A percentile compares a stretch with the other conserved stretches of the same genome.
These are phyloP conservation scores for Metschnikowia anglica DNA, from an alignment of 805 yeast species.

Conservation along the genomic window DNA sequence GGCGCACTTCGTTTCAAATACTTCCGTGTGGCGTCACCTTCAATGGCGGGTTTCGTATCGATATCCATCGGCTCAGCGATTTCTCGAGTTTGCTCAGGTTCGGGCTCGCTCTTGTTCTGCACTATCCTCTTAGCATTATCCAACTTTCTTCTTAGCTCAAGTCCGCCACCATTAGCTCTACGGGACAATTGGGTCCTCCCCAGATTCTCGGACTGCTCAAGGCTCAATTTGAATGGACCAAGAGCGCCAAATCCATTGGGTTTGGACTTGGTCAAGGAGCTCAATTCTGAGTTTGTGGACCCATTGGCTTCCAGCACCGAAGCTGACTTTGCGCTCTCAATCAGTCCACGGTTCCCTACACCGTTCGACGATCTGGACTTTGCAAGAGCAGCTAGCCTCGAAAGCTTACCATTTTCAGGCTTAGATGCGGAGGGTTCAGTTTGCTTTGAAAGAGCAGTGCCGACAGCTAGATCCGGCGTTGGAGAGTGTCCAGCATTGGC, in stretches of 20 bases:
- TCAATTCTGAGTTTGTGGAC: constrained; percentile 5
- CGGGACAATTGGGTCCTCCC: constrained; percentile 5
- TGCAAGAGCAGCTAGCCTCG: constrained; percentile 6
- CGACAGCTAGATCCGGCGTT: neutral
- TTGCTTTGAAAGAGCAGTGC: too few relatives aligned
- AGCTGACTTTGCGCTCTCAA: neutral
- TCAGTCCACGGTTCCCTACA: neutral
- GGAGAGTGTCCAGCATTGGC: constrained; percentile 2
- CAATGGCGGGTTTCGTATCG: neutral
- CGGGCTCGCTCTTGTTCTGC: neutral
- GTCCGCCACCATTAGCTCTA: constrained; percentile 5
- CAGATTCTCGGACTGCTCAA: neutral
- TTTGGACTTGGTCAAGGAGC: constrained; percentile 2
- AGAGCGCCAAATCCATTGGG: constrained; percentile 1
- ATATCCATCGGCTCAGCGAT: constrained; percentile 6
- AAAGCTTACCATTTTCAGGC: neutral
- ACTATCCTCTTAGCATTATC: constrained; percentile 5
- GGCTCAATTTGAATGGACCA: neutral
- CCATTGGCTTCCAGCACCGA: neutral
- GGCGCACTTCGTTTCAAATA: constrained; percentile 3
- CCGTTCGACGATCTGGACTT: constrained; percentile 1
- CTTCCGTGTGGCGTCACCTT: neutral
- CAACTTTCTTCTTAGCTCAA: constrained; percentile 6
- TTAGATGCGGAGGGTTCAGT: neutral
- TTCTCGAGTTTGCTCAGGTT: neutral